Base-by-base conservation (phyloP, 192 early-diverging fungal genomes). In the Coemansia reversa region DNA sequence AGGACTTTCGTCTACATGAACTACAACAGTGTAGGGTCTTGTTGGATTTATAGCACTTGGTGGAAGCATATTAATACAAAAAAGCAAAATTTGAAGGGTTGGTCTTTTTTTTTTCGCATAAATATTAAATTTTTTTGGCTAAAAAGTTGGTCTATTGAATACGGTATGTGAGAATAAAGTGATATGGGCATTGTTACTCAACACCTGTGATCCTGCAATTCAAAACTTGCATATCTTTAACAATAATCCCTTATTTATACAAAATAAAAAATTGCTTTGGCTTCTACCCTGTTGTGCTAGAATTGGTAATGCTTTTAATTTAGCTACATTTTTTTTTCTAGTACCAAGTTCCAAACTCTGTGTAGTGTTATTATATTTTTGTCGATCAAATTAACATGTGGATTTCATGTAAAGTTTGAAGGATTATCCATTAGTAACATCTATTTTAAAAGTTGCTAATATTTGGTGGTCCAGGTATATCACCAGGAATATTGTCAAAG, bases 1-100 rank as follows among this genome's bases (percentile, higher is more conserved):
- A 50, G 63, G 65, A 6, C 53, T 67, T 51, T 69, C 62, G 67
- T 82, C 79, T 7, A 82, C 55, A 20, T 68, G 63, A 18, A 71
- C 79, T 7, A 82, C 75, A 5, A 82, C 49, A 18, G 74, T 82
- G 58, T 82, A 82, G 47, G 79, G 79, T 51, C 78, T 56, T 19
- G 48, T 33, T 8, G 51, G 55, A 45, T 65, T 62, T 67, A 65
- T 73, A 8, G 20, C 20, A 48, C 50, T 24, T n/a, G 32, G 5
- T 32, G 16, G 25, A 58, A 50, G 23, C 45, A 47, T 18, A 25
- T 25, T 45, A 25, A 22, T 47, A 23, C 27, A 18, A 22, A 16
- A 48, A 6, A 16, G 18, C 2, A 3, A 4, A 16, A 32, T 28
- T 18, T 18, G 24, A 28, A 32, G 3, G 27, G 22, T 1, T 57